Evolutionary conservation across 2,329 filamentous ascomycete genomes (phyloP).

Genomic region (Phaeophleospora eucalypticola): DNA sequence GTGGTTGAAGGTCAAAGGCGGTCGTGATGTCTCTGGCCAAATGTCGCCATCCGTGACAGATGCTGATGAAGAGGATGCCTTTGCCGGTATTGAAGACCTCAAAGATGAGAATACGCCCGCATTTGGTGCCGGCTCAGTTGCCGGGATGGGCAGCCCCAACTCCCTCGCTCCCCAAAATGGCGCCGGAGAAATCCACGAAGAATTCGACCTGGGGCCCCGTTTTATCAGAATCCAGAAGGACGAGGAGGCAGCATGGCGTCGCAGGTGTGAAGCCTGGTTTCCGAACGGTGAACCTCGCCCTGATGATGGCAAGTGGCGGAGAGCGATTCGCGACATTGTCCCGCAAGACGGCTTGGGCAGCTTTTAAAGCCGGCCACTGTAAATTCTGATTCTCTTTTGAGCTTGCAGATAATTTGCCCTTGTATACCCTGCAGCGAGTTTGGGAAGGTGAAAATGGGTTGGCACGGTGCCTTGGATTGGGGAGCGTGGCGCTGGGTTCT

Average conservation of each 20-base stretch:
- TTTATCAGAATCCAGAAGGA: slow-evolving; percentile 85
- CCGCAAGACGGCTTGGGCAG: slow-evolving; percentile 15
- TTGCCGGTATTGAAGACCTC: slow-evolving; percentile 90
- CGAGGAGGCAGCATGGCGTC: slow-evolving; percentile 87
- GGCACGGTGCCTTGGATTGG: neutral
- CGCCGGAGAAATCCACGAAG: slow-evolving; percentile 72
- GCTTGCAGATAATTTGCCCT: slow-evolving; percentile 20
- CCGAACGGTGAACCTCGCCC: slow-evolving; percentile 47
- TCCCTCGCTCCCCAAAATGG: slow-evolving; percentile 52
- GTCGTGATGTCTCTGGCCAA: slow-evolving; percentile 34
- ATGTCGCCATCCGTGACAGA: slow-evolving; percentile 55
- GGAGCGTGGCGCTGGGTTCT: neutral
- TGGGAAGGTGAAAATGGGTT: neutral
- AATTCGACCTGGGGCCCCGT: slow-evolving; percentile 94
- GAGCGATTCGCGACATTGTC: slow-evolving; percentile 24
- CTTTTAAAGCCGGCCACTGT: slow-evolving; percentile 11
- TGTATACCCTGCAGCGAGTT: slow-evolving; percentile 19
- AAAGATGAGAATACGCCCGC: slow-evolving; percentile 56
- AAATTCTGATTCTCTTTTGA: slow-evolving; percentile 12
- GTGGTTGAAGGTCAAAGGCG: slow-evolving; percentile 68
- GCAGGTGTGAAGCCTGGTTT: slow-evolving; percentile 84
- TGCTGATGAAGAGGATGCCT: slow-evolving; percentile 87
- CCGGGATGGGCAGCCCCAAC: slow-evolving; percentile 27
- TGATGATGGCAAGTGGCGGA: slow-evolving; percentile 70
- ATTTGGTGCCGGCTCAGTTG: slow-evolving; percentile 16